Base-by-base conservation (phyloP, 1,284 basidiomycete species). In the Tilletia indica region DNA sequence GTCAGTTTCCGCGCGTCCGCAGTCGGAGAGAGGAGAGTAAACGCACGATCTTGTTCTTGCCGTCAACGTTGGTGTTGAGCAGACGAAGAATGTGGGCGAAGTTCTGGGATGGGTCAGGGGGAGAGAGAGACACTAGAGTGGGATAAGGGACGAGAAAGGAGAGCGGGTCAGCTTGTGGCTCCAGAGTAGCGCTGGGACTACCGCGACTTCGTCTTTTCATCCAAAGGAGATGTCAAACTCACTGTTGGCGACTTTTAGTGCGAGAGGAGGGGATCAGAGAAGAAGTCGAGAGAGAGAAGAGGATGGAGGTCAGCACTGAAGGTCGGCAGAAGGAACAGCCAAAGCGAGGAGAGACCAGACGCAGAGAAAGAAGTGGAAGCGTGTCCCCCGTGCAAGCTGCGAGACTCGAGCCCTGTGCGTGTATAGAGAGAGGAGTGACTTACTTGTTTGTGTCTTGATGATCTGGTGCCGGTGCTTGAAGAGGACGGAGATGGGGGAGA, bases 21-120 rank as follows among this genome's bases (percentile, higher is more conserved):
- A 2, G 25, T 31, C 25, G 19, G 8, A 19, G 51, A 31, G 25
- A 31, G 19, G 51, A 54, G 51, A 54, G 51, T 11, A 4, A 8
- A 54, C 61, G 31, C 61, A 64, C 61, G 74, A 98, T 92, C 89
- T 98, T 98, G 85, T 94, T 91, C 87, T 95, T 95, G 80, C 96
- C 97, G 87, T 98, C 95, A 83, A 99, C 97, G 88, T 99, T 99
- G 85, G 97, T 99, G 90, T 99, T 98, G 85, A 99, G 90, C 72
- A 99, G 90, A 93, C 97, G 82, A 77, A 83, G 75, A 73, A 83
- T 83, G 80, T 83, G 82, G 71, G 81, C 80, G 73, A 83, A 83
- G 76, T 83, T 78, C 78, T 82, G 80, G 74, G 82, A 83, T 70
- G 82, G 81, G 80, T 83, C 82, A 70, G 82, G 81, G 49, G 67